Base-by-base conservation (phyloP, 768 basidiomycete genomes). In the Hericium erinaceus region DNA sequence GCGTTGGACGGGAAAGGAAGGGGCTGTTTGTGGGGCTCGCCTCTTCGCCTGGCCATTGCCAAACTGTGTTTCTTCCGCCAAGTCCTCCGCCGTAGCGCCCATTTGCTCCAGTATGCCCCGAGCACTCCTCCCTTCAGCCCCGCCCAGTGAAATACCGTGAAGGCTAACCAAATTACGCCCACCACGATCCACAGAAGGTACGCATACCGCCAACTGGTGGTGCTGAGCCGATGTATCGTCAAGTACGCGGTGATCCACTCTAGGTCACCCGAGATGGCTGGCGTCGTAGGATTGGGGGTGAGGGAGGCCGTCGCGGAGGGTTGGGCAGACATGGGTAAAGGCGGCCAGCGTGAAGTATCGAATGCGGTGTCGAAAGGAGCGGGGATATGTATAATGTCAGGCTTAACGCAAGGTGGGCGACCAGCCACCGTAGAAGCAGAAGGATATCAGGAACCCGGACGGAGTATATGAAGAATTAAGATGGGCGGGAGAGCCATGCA, bases 171-270 rank as follows among this genome's bases (percentile, higher is more conserved):
- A 48, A 77, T 61, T 57, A 72, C 57, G 18, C 68, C 73, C 59
- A 86, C 69, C 15, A 70, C 68, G n/a, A 84, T 62, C 84, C 84
- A 87, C 33, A 85, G 70, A 58, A 81, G 60, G 65, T 83, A 82
- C 18, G 80, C 71, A 62, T 85, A 83, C 7, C 78, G 75, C 62
- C 80, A 78, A 55, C 77, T 77, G 0, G 81, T 72, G 8, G 66
- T 57, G 64, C 78, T 80, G 50, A 83, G 74, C 20, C 75, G 77
- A 61, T 84, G 84, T 53, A 82, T 76, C 50, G 73, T 70, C 54
- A 85, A 69, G 64, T 84, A 86, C 49, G 80, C 77, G 5, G 73
- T 75, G 58, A 82, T 70, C 80, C 82, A 84, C 60, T 80, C 69
- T 16, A 73, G 63, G 59, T 75, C 72, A 60, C 81, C 74, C 16